Base-by-base conservation (phyloP, 305 asterid species). In the Lippia alba region DNA sequence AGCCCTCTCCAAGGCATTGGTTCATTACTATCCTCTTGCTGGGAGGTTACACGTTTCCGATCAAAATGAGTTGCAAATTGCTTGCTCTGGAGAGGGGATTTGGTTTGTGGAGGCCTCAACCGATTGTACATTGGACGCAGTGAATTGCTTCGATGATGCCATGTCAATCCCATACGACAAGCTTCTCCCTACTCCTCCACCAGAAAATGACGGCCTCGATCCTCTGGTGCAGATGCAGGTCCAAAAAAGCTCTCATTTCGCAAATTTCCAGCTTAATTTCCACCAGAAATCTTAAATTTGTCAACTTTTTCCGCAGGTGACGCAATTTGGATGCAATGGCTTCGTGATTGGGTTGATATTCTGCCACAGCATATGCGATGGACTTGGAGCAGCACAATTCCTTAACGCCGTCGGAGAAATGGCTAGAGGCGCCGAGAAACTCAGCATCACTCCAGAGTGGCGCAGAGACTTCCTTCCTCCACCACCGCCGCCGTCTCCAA, bases 371-470 rank as follows among this genome's bases (percentile, higher is more conserved):
- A 63, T 81, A 16, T 77, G 85, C 50, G 86, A 81, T 15, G 91
- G 91, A 16, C 70, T 85, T 6, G 86, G 91, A 61, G 86, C 86
- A 17, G 88, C 91, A n/a, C 91, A 85, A 49, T 85, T 83, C 70
- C 62, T 85, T n/a, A 81, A 81, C 12, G 88, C 86, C 11, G 83
- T 83, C 0, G 88, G 88, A 4, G 86, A 86, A 45, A 34, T 79
- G 7, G 91, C 88, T 0, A 70, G 69, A 73, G 82, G 84, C 10
- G 77, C 72, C 2, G 68, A 79, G 19, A 56, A 76, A 57, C 87
- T 64, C 33, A 76, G 64, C 16, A 20, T 64, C 54, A 14, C 51
- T 8, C 85, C 89, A 0, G 62, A 61, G 48, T 85, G 89, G 89
- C 65, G 70, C 74, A 60, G 89, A 65, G 69, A 76, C 30, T 66